Evolutionary conservation across 352 stramenopile genomes (phyloP).

Genomic region (Phytophthora ramorum): DNA sequence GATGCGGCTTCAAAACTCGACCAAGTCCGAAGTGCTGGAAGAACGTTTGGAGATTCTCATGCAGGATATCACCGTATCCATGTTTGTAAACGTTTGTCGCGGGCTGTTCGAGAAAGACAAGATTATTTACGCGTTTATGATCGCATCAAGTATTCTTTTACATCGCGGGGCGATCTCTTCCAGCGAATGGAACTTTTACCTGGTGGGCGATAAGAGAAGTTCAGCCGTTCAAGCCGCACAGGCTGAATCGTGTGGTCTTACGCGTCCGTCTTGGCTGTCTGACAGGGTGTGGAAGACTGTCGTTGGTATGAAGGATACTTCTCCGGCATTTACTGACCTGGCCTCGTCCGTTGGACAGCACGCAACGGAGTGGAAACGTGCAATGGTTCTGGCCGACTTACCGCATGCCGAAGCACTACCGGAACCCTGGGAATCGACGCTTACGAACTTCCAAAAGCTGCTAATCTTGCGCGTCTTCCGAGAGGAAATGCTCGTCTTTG

Average conservation of each 20-base stretch:
- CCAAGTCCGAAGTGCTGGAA: conserved; percentile 83
- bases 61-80: conserved; percentile 91
- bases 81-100: conserved; percentile 95
- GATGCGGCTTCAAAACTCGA: conserved; percentile 85
- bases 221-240: conserved; percentile 52
- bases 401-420: conserved; percentile 81
- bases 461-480: conserved; percentile 91
- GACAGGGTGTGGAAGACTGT: conserved; percentile 82
- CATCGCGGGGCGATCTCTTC: conserved; percentile 74
- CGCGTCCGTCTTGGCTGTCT: conserved; percentile 72
- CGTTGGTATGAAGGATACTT: conserved; percentile 72
- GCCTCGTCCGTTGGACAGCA: conserved; percentile 53
- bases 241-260: conserved; percentile 38
- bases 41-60: conserved; percentile 91
- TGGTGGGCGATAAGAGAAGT: conserved; percentile 88
- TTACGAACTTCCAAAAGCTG: conserved; percentile 91
- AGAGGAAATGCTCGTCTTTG: conserved; percentile 92
- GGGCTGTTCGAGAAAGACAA: conserved; percentile 97
- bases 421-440: conserved; percentile 65
- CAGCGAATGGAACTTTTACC: conserved; percentile 89
- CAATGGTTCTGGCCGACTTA: conserved; percentile 79
- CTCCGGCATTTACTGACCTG: conserved; percentile 55
- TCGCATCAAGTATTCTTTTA: conserved; percentile 88
- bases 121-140: conserved; percentile 95
- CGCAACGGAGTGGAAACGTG: conserved; percentile 72